These are phyloP conservation scores for Flaveria sonorensis DNA, from an alignment of 129 eudicot species.

Conservation along the genomic window DNA sequence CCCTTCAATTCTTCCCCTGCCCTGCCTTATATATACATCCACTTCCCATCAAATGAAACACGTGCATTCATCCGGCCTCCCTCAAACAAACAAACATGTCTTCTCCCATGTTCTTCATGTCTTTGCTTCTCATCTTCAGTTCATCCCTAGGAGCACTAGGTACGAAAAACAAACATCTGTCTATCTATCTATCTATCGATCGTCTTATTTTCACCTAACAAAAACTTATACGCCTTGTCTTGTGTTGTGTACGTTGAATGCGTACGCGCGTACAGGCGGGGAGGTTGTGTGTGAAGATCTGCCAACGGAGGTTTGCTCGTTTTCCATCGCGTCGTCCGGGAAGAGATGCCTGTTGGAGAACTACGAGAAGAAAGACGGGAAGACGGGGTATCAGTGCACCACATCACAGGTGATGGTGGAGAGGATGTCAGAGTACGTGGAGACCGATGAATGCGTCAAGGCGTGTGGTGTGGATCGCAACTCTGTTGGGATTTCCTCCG, in stretches of 20 bases:
- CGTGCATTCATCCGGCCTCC: too few relatives aligned
- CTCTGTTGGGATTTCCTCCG: slow-evolving; percentile 68
- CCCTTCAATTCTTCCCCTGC: background rate
- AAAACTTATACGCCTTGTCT: too few relatives aligned
- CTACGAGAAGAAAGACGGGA: slow-evolving; percentile 37
- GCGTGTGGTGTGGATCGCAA: slow-evolving; percentile 76
- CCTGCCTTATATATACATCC: background rate
- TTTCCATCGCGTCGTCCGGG: slow-evolving; percentile 71
- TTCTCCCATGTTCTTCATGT: slow-evolving; percentile 24
- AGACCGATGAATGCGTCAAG: slow-evolving; percentile 62
- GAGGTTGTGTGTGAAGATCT: slow-evolving; percentile 63
- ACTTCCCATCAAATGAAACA: background rate
- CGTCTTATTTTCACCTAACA: too few relatives aligned
- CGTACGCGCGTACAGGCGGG: slow-evolving; percentile 22
- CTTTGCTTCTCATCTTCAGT: slow-evolving; percentile 44
- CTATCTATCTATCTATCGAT: too few relatives aligned
- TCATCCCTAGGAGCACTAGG: slow-evolving; percentile 55
- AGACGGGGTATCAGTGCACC: slow-evolving; percentile 50
- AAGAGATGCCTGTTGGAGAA: slow-evolving; percentile 82
- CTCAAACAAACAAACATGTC: slow-evolving; percentile 31
- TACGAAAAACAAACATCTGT: background rate
- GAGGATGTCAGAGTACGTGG: slow-evolving; percentile 63
- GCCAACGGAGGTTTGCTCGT: slow-evolving; percentile 49
- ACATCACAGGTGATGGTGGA: slow-evolving; percentile 79
- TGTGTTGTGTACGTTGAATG: background rate